Evolutionary conservation across 306 rosid genomes (phyloP), one percentile per base, ranked within the genome.

Genomic region (Mucuna pruriens): DNA sequence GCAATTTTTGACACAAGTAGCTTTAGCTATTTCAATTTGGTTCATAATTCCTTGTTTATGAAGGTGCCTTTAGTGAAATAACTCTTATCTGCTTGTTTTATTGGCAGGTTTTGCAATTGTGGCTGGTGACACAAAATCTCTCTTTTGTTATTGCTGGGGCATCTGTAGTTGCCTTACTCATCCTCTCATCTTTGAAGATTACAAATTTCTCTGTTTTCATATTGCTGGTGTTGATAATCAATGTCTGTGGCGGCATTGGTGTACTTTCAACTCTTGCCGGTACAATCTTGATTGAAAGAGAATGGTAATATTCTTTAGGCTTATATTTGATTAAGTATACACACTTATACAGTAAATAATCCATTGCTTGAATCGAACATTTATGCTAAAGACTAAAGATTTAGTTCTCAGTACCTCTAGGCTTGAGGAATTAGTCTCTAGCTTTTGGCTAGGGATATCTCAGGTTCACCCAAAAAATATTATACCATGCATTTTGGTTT

Each of bases 281-380:
- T 9, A 90, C 94, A 84, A 89, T 95, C 88, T 85, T 95, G 76
- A 77, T 95, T 40, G 98, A 95, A 89, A 95, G 98, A 87, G 98
- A 95, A 88, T 95, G 97, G 98, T 95, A 95, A 89, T 52, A 39
- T 12, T 69, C 40, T 36, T 60, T 0, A 25, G 17, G 23, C 82
- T 86, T 86, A n/a, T n/a, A n/a, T n/a, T n/a, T n/a, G n/a, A n/a
- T 57, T 7, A 63, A 34, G 36, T 26, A 31, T n/a, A 4, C 38
- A 49, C 4, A 23, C 1, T 19, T n/a, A 4, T 46, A 49, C 4
- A 23, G 2, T 19, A 31, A 58, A n/a, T 78, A 57, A n/a, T 51
- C 29, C 70, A 60, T 36, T 74, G 3, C 61, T 58, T 62, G 54
- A 7, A 66, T 40, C 71, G 33, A 64, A 17, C 64, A 17, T 54